Percentiles rank a stretch among this genome's conserved stretches.
phyloP scores from a whole-genome alignment of 2,329 filamentous ascomycete species.

The Cryphonectria japonica region DNA sequence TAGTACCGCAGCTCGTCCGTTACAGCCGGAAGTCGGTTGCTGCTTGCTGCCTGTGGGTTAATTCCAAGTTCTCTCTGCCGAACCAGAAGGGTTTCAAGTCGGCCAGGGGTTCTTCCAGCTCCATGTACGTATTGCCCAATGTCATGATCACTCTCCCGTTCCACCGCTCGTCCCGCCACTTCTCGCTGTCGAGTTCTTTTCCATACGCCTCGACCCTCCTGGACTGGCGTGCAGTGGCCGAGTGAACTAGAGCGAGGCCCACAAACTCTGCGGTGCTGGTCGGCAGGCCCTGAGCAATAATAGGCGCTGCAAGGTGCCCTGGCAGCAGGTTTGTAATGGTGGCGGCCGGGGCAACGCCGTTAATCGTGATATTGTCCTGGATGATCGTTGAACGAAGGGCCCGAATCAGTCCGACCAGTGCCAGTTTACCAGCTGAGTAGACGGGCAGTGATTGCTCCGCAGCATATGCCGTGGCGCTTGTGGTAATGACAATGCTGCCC shows the following conservation, averaged over 20 bases:
- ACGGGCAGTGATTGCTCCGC: conserved; percentile 43
- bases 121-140: conserved; percentile 41
- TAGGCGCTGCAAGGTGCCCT: conserved; percentile 37
- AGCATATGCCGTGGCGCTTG: conserved; percentile 42
- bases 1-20: no score
- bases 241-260: conserved; percentile 42
- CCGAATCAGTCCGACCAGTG: conserved; percentile 40
- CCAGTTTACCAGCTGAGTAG: conserved; percentile 34
- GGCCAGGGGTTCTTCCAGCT: conserved; percentile 39
- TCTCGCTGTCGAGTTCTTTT: conserved; percentile 34
- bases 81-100: conserved; percentile 38
- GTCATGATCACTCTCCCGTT: conserved; percentile 42
- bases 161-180: conserved; percentile 34
- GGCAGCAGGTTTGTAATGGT: conserved; percentile 40
- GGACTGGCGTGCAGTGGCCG: conserved; percentile 41
- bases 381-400: conserved; percentile 37
- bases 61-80: conserved; percentile 36
- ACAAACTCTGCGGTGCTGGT: conserved; percentile 40
- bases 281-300: conserved; percentile 39
- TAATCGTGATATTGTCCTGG: conserved; percentile 41
- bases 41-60: conserved; percentile 38
- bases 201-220: conserved; percentile 42
- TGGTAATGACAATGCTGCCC: conserved; percentile 44
- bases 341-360: conserved; percentile 43
- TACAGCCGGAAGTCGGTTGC: conserved; percentile 35